These are phyloP conservation scores for Phlyctochytrium planicorne DNA, from an alignment of 192 early-diverging fungal genomes.

Conservation along the genomic window DNA sequence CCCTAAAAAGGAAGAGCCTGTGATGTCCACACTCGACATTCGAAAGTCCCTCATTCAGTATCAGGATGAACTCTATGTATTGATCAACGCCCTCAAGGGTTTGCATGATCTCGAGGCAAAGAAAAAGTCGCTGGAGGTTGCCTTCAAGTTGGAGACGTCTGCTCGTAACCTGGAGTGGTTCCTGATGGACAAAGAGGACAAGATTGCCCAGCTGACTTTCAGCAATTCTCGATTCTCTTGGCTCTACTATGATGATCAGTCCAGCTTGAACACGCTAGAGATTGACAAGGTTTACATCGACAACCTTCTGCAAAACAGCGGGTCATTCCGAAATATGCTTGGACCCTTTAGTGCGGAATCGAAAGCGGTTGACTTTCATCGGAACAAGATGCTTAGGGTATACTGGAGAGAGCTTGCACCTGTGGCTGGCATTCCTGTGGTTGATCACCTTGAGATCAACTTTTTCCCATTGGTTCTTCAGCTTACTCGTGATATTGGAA, in stretches of 20 bases:
- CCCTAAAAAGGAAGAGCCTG: not conserved
- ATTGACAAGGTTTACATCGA: slow-evolving; percentile 71
- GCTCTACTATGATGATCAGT: slow-evolving; percentile 83
- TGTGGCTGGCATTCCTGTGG: slow-evolving; percentile 87
- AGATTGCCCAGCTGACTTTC: slow-evolving; percentile 72
- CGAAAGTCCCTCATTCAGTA: slow-evolving; percentile 32
- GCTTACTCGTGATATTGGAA: slow-evolving; percentile 83
- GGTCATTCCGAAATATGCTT: slow-evolving; percentile 42
- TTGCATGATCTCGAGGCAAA: slow-evolving; percentile 51
- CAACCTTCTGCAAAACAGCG: slow-evolving; percentile 41
- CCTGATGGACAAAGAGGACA: slow-evolving; percentile 61
- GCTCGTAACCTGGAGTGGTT: slow-evolving; percentile 66
- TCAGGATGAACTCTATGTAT: slow-evolving; percentile 69
- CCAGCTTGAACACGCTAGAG: slow-evolving; percentile 68
- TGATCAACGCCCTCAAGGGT: slow-evolving; percentile 65
- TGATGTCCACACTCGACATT: slow-evolving; percentile 23
- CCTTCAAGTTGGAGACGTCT: slow-evolving; percentile 54
- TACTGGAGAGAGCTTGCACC: slow-evolving; percentile 78
- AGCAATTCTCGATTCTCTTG: slow-evolving; percentile 63
- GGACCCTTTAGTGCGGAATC: slow-evolving; percentile 41
- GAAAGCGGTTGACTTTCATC: slow-evolving; percentile 64
- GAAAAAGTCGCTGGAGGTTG: slow-evolving; percentile 53
- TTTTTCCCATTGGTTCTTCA: slow-evolving; percentile 79
- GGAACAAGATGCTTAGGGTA: slow-evolving; percentile 87
- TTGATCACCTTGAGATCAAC: slow-evolving; percentile 88